Percentiles rank a stretch among this genome's conserved stretches.
Conservation (phyloP, 164 flowering plant species). For the Houttuynia cordata region DNA sequence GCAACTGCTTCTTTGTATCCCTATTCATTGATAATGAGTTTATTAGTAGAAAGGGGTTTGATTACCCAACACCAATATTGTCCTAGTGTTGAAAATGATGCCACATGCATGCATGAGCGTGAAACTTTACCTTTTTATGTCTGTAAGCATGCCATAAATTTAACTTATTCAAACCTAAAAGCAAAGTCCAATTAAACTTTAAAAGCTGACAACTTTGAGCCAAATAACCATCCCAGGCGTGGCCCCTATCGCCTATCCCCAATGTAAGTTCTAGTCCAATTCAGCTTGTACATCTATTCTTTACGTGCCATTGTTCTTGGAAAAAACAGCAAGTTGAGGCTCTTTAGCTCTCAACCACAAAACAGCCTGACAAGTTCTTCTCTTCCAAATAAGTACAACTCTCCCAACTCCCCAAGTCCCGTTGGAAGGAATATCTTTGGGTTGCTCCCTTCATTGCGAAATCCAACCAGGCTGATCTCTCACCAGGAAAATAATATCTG, state of each 20-base stretch:
- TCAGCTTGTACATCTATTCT: neutral
- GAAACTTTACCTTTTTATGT: neutral
- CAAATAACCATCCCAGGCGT: neutral
- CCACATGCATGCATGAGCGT: too few species aligned
- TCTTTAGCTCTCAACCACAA: constrained; percentile 5
- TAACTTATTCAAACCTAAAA: too few species aligned
- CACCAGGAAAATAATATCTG: neutral
- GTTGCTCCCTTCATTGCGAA: neutral
- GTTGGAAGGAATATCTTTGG: neutral
- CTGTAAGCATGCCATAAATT: too few species aligned
- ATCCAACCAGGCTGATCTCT: constrained; percentile 1
- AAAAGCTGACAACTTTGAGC: neutral
- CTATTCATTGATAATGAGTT: too few species aligned
- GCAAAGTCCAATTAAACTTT: neutral
- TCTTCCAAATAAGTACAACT: neutral
- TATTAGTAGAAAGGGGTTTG: too few species aligned
- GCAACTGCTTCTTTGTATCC: too few species aligned
- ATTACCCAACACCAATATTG: too few species aligned
- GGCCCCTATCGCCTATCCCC: constrained; percentile 1
- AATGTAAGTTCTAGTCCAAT: neutral
- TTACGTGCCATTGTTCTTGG: neutral
- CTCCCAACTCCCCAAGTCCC: neutral
- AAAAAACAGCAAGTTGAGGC: neutral
- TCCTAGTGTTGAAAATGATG: too few species aligned
- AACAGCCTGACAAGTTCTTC: constrained; percentile 1